phyloP scores from a whole-genome alignment of 257 asterid genomes.

The Solanum rostratum region DNA sequence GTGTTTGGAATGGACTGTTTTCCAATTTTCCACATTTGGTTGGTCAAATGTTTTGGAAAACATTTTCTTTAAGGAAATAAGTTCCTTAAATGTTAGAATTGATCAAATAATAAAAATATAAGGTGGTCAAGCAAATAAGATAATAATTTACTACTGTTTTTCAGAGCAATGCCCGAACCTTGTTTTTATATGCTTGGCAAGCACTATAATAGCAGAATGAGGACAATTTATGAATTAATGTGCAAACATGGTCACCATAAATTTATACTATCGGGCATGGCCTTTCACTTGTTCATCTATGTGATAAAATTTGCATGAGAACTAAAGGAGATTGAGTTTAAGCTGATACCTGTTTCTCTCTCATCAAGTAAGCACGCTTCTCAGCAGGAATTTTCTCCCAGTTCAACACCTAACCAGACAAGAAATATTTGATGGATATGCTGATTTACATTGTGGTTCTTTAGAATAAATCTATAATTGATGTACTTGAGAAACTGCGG shows the following conservation, averaged over 20 bases:
- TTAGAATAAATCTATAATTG: not conserved
- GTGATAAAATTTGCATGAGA: not conserved
- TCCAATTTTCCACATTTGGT: not conserved
- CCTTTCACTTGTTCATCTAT: not conserved
- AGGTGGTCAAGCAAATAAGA: too few relatives aligned
- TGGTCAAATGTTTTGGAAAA: not conserved
- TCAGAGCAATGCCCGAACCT: not conserved
- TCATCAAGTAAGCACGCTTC: slow-evolving; percentile 75
- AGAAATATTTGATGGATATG: not conserved
- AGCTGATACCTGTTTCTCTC: slow-evolving; percentile 71
- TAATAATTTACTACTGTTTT: too few relatives aligned
- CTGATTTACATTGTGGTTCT: not conserved
- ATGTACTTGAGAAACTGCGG: not conserved
- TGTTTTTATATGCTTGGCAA: not conserved
- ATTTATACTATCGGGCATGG: not conserved
- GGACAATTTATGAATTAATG: not conserved
- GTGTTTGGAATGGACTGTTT: not conserved
- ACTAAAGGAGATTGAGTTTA: not conserved
- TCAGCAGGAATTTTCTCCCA: slow-evolving; percentile 92
- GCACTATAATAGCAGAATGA: not conserved
- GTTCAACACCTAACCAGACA: slow-evolving; percentile 41
- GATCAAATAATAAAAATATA: too few relatives aligned
- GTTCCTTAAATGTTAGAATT: not conserved
- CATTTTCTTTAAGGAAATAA: not conserved
- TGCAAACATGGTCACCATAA: not conserved